phyloP scores from a whole-genome alignment of 768 basidiomycete species.

The Thelephora ganbajun region DNA sequence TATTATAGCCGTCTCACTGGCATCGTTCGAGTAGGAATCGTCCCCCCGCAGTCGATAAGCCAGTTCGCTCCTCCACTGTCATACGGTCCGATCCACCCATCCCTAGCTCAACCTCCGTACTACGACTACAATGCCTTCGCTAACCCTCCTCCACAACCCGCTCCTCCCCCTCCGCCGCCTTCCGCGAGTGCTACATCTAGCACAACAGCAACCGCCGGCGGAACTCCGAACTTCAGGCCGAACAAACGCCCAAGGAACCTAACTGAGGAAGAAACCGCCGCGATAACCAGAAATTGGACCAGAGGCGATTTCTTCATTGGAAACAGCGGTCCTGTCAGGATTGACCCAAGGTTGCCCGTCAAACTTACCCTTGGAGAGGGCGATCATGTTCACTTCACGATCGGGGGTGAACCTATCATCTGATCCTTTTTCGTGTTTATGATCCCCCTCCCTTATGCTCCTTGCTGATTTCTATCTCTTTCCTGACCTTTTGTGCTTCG shows the following conservation, averaged over 20 bases:
- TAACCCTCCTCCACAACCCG: background rate
- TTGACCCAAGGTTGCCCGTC: constrained; percentile 71
- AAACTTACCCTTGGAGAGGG: constrained; percentile 70
- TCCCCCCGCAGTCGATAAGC: constrained; percentile 15
- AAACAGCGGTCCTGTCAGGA: constrained; percentile 66
- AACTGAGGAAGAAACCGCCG: constrained; percentile 73
- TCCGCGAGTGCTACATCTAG: no score
- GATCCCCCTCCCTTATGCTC: background rate
- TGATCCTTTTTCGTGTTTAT: constrained; percentile 13
- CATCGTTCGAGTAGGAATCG: constrained; percentile 5
- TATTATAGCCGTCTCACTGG: constrained; percentile 3
- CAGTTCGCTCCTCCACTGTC: constrained; percentile 25
- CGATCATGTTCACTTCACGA: constrained; percentile 62
- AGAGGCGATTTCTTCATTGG: constrained; percentile 78
- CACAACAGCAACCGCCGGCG: constrained; percentile 33
- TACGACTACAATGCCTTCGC: constrained; percentile 45
- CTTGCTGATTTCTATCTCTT: background rate
- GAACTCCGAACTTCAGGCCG: constrained; percentile 67
- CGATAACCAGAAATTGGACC: constrained; percentile 70
- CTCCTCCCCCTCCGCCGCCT: constrained; percentile 20
- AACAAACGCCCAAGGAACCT: constrained; percentile 66
- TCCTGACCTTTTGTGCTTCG: background rate
- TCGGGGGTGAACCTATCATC: constrained; percentile 31
- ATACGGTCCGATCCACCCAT: constrained; percentile 24
- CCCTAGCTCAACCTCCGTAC: constrained; percentile 39